Evolutionary conservation across 1,139 yeast genomes (phyloP).

Genomic region (Saccharomycopsis hybrid): DNA sequence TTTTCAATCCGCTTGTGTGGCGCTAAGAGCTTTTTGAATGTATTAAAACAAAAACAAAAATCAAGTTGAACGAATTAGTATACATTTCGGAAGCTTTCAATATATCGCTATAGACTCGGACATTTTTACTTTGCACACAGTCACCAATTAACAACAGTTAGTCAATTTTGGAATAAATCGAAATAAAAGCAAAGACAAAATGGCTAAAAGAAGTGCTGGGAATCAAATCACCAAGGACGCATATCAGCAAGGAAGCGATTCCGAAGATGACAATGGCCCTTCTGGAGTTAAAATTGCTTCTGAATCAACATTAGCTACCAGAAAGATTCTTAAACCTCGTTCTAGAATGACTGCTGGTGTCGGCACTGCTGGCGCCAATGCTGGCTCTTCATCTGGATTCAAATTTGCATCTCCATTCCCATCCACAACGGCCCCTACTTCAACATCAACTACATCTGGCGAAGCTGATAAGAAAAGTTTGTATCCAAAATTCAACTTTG

Average conservation of each 20-base stretch:
- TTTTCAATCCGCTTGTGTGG: no score
- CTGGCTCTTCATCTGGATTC: conserved; percentile 21
- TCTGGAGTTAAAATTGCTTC: conserved; percentile 44
- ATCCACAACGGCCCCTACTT: background rate
- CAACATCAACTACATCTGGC: background rate
- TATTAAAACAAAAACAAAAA: no score
- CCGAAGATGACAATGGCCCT: conserved; percentile 35
- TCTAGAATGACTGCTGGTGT: conserved; percentile 26
- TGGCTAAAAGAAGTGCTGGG: conserved; percentile 67
- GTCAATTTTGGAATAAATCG: no score
- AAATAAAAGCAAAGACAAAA: conserved; percentile 22
- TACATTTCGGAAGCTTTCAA: no score
- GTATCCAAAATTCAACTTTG: background rate
- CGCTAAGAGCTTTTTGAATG: no score
- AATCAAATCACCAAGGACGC: conserved; percentile 49
- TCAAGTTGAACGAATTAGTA: no score
- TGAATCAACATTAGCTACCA: conserved; percentile 52
- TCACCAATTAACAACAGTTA: no score
- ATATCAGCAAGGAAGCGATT: conserved; percentile 31
- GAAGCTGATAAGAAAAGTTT: background rate
- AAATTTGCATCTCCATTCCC: background rate
- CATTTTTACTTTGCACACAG: no score
- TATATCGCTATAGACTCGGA: no score
- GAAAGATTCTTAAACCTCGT: conserved; percentile 64
- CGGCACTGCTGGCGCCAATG: background rate